Base-by-base conservation (phyloP, 495 filamentous ascomycete species). In the Trichoderma erinaceum region DNA sequence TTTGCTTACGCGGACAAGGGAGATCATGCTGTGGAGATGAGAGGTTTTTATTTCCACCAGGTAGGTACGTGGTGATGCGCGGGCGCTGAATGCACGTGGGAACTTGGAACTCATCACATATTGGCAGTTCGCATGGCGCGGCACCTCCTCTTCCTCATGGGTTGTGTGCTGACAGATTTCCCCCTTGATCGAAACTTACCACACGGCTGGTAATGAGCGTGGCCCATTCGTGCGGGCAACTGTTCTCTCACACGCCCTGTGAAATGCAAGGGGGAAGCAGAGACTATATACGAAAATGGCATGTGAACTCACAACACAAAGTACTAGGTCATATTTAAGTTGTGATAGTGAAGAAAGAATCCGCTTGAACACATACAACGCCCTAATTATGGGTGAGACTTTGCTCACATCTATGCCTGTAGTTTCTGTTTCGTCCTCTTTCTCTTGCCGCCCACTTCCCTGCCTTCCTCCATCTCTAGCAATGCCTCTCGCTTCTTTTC, bases 401-500 rank as follows among this genome's bases (percentile, higher is more conserved):
- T 25, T 66, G 64, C 64, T 25, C 21, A 41, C 38, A 10, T 69
- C 38, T 73, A 67, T 50, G 72, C 69, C 35, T 73, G 68, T 44
- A 82, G 75, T 75, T 84, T 87, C 70, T 81, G 78, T 80, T 87
- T 83, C 50, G 81, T 84, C 73, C 81, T 82, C 76, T 85, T 90
- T 73, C 89, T 81, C 80, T 91, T 91, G 12, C 91, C 91, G 46
- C 84, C 84, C 29, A 97, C 91, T 77, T 97, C 93, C 71, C 89
- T 87, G 5, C 90, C 89, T 79, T 98, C 94, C 71, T 97, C 95
- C 75, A 98, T 91, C 78, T 94, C 90, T 67, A 97, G 76, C 73
- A 90, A 71, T 3, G 93, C 96, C 76, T 96, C 90, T 64, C 94
- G 83, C 83, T 97, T 98, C 82, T 92, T 94, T 78, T 92, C 88